These are phyloP conservation scores for Isabelozyma heimii DNA, from an alignment of 805 yeast species.

Conservation along the genomic window DNA sequence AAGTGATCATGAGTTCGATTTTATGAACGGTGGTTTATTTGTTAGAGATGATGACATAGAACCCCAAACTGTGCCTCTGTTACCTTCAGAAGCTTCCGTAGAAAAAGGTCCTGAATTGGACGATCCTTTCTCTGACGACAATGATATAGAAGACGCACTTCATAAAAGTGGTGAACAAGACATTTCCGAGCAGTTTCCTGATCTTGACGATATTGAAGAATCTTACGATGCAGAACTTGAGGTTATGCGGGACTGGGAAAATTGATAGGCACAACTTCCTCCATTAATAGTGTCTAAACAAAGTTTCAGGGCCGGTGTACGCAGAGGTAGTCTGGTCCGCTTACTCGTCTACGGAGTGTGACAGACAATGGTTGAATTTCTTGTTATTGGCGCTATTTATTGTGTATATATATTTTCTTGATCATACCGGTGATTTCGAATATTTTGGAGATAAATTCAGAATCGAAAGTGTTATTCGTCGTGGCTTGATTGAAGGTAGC, in stretches of 20 bases:
- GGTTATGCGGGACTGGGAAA: background rate
- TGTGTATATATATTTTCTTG: slow-evolving; percentile 43
- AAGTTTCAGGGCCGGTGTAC: too few relatives aligned
- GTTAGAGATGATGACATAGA: slow-evolving; percentile 25
- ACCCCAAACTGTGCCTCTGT: too few relatives aligned
- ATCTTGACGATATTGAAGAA: background rate
- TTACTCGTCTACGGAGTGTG: too few relatives aligned
- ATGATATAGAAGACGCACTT: slow-evolving; percentile 9
- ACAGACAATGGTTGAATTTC: background rate
- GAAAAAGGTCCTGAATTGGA: slow-evolving; percentile 4
- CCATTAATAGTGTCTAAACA: too few relatives aligned
- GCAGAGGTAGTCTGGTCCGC: too few relatives aligned
- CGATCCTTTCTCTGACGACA: slow-evolving; percentile 26
- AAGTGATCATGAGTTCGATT: slow-evolving; percentile 30
- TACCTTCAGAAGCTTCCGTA: background rate
- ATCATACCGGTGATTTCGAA: slow-evolving; percentile 46
- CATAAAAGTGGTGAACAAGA: background rate
- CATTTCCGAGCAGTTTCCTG: background rate
- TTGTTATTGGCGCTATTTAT: slow-evolving; percentile 1
- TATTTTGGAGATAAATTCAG: slow-evolving; percentile 41
- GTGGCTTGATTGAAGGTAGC: slow-evolving; percentile 39
- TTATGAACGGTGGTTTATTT: slow-evolving; percentile 29
- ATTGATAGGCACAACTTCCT: too few relatives aligned
- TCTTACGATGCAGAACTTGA: slow-evolving; percentile 10
- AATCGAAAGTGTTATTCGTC: slow-evolving; percentile 18